phyloP scores from a whole-genome alignment of 2,329 filamentous ascomycete genomes.

The Chalaropsis ovoidea region DNA sequence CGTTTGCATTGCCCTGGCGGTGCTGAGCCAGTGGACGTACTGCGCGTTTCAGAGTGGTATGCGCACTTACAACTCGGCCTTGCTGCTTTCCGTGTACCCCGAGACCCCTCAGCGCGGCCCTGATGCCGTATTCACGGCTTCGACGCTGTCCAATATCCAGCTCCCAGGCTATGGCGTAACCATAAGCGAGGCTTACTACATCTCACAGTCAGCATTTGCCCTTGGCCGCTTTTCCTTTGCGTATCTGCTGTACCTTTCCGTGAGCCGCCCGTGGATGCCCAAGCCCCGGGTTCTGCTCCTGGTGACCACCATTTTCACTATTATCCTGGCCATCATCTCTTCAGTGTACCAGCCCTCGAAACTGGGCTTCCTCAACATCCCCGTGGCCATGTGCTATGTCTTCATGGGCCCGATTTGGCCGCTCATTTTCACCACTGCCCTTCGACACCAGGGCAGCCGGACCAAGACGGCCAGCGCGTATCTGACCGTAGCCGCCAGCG shows the following conservation, averaged over 20 bases:
- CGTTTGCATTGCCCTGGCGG: conserved; percentile 55
- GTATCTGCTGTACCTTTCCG: conserved; percentile 50
- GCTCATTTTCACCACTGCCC: conserved; percentile 66
- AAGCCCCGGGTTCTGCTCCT: conserved; percentile 58
- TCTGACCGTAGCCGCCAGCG: conserved; percentile 65
- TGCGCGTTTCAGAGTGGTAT: conserved; percentile 61
- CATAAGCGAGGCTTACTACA: conserved; percentile 55
- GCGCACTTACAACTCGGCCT: conserved; percentile 49
- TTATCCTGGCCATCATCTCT: conserved; percentile 37
- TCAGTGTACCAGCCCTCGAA: conserved; percentile 41
- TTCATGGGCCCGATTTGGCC: conserved; percentile 78
- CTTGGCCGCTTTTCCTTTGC: conserved; percentile 61
- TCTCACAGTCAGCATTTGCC: conserved; percentile 64
- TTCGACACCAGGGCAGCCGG: conserved; percentile 68
- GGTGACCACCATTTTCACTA: conserved; percentile 44
- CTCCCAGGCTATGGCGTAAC: conserved; percentile 42
- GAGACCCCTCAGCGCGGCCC: conserved; percentile 33
- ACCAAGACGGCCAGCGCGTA: conserved; percentile 70
- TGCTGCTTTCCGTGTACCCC: conserved; percentile 35
- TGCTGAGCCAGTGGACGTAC: conserved; percentile 69
- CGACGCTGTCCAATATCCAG: not conserved
- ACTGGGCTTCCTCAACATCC: conserved; percentile 45
- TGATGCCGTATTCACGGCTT: conserved; percentile 30
- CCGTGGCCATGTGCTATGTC: conserved; percentile 62
- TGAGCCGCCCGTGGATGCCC: conserved; percentile 42